Evolutionary conservation across 2,329 filamentous ascomycete species (phyloP), one percentile per base, ranked within the genome.

Genomic region (Scedosporium boydii): DNA sequence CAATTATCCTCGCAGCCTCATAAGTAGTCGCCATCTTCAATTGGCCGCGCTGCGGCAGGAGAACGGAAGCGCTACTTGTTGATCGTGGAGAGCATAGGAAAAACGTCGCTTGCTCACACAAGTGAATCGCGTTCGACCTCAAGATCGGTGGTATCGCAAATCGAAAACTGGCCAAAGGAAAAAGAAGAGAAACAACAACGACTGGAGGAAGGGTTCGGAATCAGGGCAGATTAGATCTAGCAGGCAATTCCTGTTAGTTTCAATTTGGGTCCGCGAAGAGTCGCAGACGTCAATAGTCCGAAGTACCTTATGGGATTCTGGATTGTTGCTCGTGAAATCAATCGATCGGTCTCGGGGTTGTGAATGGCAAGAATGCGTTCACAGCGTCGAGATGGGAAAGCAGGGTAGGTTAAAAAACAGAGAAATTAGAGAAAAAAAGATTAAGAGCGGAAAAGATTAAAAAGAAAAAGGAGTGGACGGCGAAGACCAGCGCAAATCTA

Each of bases 401-500:
- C 23, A 38, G 34, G 10, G 34, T 38, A 2, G 34, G 34, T 38
- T 12, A 29, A 18, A 34, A 34, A n/a, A 53, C 21, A 58, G 48
- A 34, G 6, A 41, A 62, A n/a, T 29, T 53, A 53, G 58, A 18
- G 23, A 16, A 59, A 56, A 34, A 57, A 42, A 58, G 63, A 34
- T 60, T 42, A 42, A 65, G 51, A 51, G 62, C 44, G 61, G 44
- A 62, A 56, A 62, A 51, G 59, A 58, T 59, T 66, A 70, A 69
- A 48, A 62, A 42, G 61, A 53, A 60, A 66, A 70, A 70, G 66
- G 67, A 69, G 66, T 67, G 68, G 68, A 68, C 68, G 67, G 68
- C 67, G 70, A 67, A 79, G 72, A 77, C 78, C 79, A 80, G 77
- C 70, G 74, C 72, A 75, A 78, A 77, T 75, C 74, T 72, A n/a